phyloP scores from a whole-genome alignment of 2,329 filamentous ascomycete species.

The Exophiala lecanii-corni region DNA sequence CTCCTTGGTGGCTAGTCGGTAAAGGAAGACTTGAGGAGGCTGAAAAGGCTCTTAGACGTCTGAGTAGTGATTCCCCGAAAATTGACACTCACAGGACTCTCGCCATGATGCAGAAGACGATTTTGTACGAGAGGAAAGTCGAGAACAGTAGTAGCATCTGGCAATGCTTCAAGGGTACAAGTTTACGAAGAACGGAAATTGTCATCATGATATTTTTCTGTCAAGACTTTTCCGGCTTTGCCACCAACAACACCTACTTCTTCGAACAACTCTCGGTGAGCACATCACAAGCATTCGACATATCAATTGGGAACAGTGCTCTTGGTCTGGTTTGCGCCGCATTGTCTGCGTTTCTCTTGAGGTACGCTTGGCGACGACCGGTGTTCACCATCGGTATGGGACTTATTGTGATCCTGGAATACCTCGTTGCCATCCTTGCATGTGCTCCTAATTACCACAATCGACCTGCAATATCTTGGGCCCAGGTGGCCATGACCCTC shows the following conservation, averaged over 20 bases:
- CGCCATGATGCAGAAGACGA: constrained; percentile 36
- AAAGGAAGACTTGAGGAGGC: constrained; percentile 42
- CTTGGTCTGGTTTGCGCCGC: not conserved
- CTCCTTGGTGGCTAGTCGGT: constrained; percentile 49
- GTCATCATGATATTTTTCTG: constrained; percentile 33
- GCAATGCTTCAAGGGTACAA: constrained; percentile 31
- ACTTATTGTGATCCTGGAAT: constrained; percentile 46
- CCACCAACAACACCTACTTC: no score
- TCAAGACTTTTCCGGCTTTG: constrained; percentile 33
- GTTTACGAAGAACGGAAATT: constrained; percentile 39
- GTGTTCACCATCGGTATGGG: constrained; percentile 44
- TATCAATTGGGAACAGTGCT: constrained; percentile 30
- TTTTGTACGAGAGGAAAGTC: constrained; percentile 25
- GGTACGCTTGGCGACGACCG: not conserved
- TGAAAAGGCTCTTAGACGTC: constrained; percentile 34
- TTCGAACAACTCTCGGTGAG: no score
- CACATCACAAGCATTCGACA: no score
- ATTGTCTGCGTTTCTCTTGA: no score
- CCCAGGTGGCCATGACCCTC: constrained; percentile 44
- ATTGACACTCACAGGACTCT: constrained; percentile 30
- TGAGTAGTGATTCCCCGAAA: not conserved
- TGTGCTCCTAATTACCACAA: constrained; percentile 18
- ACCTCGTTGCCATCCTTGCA: constrained; percentile 28
- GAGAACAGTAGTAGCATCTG: constrained; percentile 26
- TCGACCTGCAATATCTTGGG: no score